Base-by-base conservation (phyloP, 176 grass and related monocot genomes). In the Phyllostachys edulis region DNA sequence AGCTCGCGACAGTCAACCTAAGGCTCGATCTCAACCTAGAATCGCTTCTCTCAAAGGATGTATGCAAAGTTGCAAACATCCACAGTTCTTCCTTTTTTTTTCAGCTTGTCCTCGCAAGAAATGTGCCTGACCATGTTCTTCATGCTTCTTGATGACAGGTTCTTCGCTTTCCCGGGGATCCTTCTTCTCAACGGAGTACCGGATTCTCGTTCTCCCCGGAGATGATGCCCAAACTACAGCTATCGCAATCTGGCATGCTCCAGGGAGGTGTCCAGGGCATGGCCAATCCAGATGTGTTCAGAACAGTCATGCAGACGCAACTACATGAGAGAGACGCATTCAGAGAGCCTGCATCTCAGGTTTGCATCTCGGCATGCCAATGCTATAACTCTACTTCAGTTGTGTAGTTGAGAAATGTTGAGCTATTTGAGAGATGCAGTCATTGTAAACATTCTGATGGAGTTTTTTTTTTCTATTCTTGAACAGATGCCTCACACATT, bases 141-240 rank as follows among this genome's bases (percentile, higher is more conserved):
- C 40, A 3, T 63, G 24, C 78, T 21, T 46, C 73, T 54, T 49
- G 52, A 77, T 27, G 29, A 29, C 89, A 88, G 88, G 44, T 89
- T 78, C 51, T 89, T 81, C 80, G 83, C 7, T 67, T 84, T 4
- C 69, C 83, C 8, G 47, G 69, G 16, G 78, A 62, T 32, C 55
- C 75, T 90, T 66, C 90, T 21, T 87, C 32, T 34, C 32, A 34
- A 34, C 32, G 32, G 32, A 2, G 88, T 54, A 40, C 86, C 0
- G 90, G 90, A 80, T 92, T 91, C 80, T 85, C 93, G 54, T 90
- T 94, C 82, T 85, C 90, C 34, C 73, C 39, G 2, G 90, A 90
- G 69, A 83, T 77, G 73, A 70, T 90, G 57, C 92, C 73, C 38
- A 67, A 88, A 69, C 74, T 79, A 61, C 9, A 61, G 57, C 57